These are phyloP conservation scores for Fusarium sp. DNA, from an alignment of 2,329 filamentous ascomycete species.

Conservation along the genomic window DNA sequence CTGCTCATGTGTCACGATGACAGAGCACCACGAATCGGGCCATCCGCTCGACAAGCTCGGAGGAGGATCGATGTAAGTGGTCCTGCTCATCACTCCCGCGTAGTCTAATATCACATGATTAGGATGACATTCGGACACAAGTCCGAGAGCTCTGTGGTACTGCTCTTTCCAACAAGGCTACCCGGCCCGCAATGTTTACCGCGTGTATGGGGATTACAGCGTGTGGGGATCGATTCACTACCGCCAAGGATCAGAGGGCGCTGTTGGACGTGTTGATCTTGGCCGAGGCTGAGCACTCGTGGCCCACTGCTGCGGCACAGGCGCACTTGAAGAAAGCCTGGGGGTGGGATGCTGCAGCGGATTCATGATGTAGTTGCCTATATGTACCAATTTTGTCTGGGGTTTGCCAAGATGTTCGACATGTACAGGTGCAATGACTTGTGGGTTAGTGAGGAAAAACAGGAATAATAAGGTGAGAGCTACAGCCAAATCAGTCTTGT, in stretches of 20 bases:
- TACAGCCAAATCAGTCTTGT: too few relatives aligned
- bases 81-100: neutral
- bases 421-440: neutral
- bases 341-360: constrained; percentile 55
- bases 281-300: constrained; percentile 63
- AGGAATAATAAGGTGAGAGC: neutral
- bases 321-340: constrained; percentile 61
- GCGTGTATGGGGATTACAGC: constrained; percentile 65
- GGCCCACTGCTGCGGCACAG: constrained; percentile 63
- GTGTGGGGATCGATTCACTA: constrained; percentile 63
- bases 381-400: neutral
- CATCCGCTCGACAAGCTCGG: constrained; percentile 44
- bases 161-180: constrained; percentile 66
- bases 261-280: constrained; percentile 59
- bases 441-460: neutral
- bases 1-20: constrained; percentile 68
- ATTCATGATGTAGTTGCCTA: neutral
- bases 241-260: constrained; percentile 59
- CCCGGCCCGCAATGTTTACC: constrained; percentile 67
- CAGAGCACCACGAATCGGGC: constrained; percentile 63
- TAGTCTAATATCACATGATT: constrained; percentile 43
- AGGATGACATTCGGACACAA: constrained; percentile 56
- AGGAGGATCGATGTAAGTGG: constrained; percentile 50
- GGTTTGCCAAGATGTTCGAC: neutral
- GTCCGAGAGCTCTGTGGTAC: constrained; percentile 65